Evolutionary conservation across 441 rosid genomes (phyloP).

Genomic region (Pelargonium hybrid): DNA sequence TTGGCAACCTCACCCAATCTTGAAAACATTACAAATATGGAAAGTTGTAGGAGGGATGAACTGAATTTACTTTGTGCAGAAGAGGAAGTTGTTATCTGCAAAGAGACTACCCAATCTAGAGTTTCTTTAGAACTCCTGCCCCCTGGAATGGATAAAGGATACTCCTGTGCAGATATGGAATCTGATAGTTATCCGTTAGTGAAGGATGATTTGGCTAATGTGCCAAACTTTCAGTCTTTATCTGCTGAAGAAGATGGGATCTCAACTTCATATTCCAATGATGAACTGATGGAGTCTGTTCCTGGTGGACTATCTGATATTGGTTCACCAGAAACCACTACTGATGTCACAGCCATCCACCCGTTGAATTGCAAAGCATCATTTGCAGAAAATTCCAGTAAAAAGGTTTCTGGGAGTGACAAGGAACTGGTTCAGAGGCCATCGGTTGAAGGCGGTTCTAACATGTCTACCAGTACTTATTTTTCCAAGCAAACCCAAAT

Average conservation of each 20-base stretch:
- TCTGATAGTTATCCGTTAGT: conserved; percentile 9
- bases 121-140: neutral
- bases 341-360: conserved; percentile 14
- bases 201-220: conserved; percentile 26
- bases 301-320: conserved; percentile 31
- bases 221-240: conserved; percentile 24
- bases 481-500: neutral
- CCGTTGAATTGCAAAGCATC: conserved; percentile 16
- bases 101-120: neutral
- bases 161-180: neutral
- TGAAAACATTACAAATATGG: conserved; percentile 10
- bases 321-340: conserved; percentile 31
- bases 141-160: neutral
- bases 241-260: conserved; percentile 26
- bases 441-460: conserved; percentile 27
- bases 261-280: conserved; percentile 27
- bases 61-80: neutral
- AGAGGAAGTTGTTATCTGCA: neutral
- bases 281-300: conserved; percentile 28
- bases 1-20: conserved; percentile 21
- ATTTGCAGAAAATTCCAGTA: conserved; percentile 26
- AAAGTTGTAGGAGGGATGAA: conserved; percentile 2
- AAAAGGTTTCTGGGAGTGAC: conserved; percentile 28
- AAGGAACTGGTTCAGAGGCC: conserved; percentile 24
- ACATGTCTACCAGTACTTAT: conserved; percentile 15